Percentiles rank a stretch among this genome's conserved stretches.
phyloP scores from a whole-genome alignment of 306 rosid species.

The Acmispon strigosus region DNA sequence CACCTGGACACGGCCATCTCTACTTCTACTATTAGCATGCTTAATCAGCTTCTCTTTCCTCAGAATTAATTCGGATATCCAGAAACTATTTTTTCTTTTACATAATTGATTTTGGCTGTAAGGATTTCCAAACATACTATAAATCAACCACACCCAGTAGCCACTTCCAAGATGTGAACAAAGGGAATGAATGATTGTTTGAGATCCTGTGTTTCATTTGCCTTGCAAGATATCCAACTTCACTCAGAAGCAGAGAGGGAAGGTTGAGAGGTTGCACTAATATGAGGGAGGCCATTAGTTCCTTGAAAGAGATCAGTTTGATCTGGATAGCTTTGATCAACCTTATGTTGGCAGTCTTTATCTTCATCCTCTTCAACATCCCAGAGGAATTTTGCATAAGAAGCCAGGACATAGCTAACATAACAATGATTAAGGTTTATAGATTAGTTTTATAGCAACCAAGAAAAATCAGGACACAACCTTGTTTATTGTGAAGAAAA shows the following conservation, averaged over 20 bases:
- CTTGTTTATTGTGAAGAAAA: background rate
- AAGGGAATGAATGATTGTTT: background rate
- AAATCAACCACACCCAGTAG: background rate
- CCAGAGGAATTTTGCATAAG: constrained; percentile 83
- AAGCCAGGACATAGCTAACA: constrained; percentile 70
- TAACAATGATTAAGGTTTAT: constrained; percentile 20
- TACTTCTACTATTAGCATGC: background rate
- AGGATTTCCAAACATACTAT: too few species aligned
- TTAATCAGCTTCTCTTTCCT: too few species aligned
- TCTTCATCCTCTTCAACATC: constrained; percentile 57
- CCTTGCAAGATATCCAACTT: background rate
- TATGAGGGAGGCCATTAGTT: constrained; percentile 22
- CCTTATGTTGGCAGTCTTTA: constrained; percentile 15
- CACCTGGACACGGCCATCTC: background rate
- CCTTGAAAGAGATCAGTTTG: constrained; percentile 25
- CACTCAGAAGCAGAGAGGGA: background rate
- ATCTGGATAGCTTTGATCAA: constrained; percentile 20
- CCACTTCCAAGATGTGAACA: background rate
- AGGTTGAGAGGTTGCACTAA: constrained; percentile 41
- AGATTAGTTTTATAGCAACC: constrained; percentile 12
- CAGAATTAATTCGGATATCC: too few species aligned
- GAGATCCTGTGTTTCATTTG: background rate
- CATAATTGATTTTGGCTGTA: too few species aligned
- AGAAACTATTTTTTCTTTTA: too few species aligned
- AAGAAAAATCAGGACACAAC: background rate